Evolutionary conservation across 495 filamentous ascomycete genomes (phyloP).

Genomic region (Pyrenula aspistea): DNA sequence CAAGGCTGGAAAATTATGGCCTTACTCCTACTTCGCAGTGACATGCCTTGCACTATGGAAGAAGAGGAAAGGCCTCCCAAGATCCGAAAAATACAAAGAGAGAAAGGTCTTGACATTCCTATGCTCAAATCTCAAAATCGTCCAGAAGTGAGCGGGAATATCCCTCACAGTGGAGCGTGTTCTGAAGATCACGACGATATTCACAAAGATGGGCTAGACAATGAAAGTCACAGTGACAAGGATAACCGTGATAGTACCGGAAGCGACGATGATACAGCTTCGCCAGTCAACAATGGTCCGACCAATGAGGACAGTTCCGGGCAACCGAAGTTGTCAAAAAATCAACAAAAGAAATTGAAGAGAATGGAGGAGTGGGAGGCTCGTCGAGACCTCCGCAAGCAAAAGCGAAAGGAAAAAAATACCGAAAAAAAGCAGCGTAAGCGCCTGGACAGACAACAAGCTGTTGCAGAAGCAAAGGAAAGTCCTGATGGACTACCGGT

Average conservation of each 20-base stretch:
- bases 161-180: no score
- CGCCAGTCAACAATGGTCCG: slow-evolving; percentile 6
- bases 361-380: slow-evolving; percentile 56
- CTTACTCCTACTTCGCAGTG: no score
- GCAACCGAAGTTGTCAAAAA: slow-evolving; percentile 55
- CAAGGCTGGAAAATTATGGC: no score
- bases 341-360: slow-evolving; percentile 61
- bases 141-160: no score
- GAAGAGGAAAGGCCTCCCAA: no score
- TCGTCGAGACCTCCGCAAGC: slow-evolving; percentile 54
- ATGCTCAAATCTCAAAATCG: no score
- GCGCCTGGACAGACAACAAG: slow-evolving; percentile 23
- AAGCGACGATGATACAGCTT: slow-evolving; percentile 2
- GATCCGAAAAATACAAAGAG: no score
- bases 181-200: no score
- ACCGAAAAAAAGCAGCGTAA: slow-evolving; percentile 51
- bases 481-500: slow-evolving; percentile 18
- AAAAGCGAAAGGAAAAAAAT: slow-evolving; percentile 58
- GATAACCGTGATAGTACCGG: background rate
- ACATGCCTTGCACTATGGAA: no score
- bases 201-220: no score
- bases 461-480: slow-evolving; percentile 15
- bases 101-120: no score
- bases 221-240: no score
- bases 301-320: slow-evolving; percentile 6